These are phyloP conservation scores for Saturnispora hagleri DNA, from an alignment of 805 yeast genomes.

Conservation along the genomic window DNA sequence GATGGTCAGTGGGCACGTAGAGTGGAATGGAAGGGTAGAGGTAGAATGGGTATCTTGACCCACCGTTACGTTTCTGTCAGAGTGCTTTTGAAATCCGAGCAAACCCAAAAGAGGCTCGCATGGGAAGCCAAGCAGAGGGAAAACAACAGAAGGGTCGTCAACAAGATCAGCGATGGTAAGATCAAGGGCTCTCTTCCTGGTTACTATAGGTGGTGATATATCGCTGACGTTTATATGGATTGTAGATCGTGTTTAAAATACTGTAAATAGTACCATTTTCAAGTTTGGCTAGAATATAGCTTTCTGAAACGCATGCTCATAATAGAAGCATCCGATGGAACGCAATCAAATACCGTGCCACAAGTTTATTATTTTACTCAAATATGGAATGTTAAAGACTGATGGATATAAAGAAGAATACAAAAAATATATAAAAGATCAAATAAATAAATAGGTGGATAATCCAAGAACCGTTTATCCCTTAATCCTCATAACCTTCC, in stretches of 20 bases:
- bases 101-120: slow-evolving; percentile 50
- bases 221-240: not conserved
- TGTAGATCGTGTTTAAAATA: not conserved
- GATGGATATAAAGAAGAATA: not conserved
- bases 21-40: slow-evolving; percentile 81
- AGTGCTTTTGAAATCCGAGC: slow-evolving; percentile 62
- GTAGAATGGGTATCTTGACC: slow-evolving; percentile 69
- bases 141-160: slow-evolving; percentile 33
- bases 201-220: slow-evolving; percentile 43
- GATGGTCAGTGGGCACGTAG: slow-evolving; percentile 71
- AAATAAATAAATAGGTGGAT: not conserved
- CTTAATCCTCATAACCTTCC: slow-evolving; percentile 49
- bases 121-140: slow-evolving; percentile 51
- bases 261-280: not conserved
- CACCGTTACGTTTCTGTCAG: slow-evolving; percentile 76
- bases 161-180: slow-evolving; percentile 35
- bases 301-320: no score
- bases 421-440: not conserved
- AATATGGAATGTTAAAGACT: not conserved
- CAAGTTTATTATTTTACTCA: not conserved
- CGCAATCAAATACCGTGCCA: no score
- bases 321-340: no score
- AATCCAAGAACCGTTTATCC: not conserved
- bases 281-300: no score
- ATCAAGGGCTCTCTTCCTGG: slow-evolving; percentile 43